A percentile compares a stretch with the other conserved stretches of the same genome.
phyloP scores from a whole-genome alignment of 805 yeast genomes.

The Gaillardinia entomophila region DNA sequence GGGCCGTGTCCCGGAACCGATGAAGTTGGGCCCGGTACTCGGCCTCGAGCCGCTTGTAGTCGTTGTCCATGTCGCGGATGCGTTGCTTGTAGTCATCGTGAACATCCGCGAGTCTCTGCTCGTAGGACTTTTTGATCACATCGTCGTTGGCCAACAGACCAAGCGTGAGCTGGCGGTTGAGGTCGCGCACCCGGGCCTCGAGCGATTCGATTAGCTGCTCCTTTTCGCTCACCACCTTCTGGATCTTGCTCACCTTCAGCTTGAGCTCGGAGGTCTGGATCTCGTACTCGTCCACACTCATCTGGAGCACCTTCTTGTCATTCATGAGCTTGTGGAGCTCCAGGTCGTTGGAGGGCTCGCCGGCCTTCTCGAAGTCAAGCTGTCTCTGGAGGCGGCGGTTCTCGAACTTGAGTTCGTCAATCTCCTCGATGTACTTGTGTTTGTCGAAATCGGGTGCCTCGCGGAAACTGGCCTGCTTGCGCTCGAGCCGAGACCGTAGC shows the following conservation, averaged over 20 bases:
- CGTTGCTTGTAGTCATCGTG: slow-evolving; percentile 37
- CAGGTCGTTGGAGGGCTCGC: slow-evolving; percentile 2
- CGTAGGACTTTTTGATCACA: slow-evolving; percentile 28
- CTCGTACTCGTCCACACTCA: slow-evolving; percentile 16
- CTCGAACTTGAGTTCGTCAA: slow-evolving; percentile 30
- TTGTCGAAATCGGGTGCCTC: slow-evolving; percentile 5
- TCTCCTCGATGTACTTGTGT: slow-evolving; percentile 20
- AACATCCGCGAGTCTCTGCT: no score
- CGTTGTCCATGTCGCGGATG: slow-evolving; percentile 30
- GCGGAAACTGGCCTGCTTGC: slow-evolving; percentile 14
- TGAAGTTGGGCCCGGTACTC: slow-evolving; percentile 30
- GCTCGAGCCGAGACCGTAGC: slow-evolving; percentile 13
- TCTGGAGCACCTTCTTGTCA: slow-evolving; percentile 33
- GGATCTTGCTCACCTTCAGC: slow-evolving; percentile 11
- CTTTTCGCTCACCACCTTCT: slow-evolving; percentile 19
- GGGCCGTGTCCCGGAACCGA: slow-evolving; percentile 1
- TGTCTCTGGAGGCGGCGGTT: slow-evolving; percentile 30
- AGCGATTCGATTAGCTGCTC: slow-evolving; percentile 31
- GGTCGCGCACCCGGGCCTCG: slow-evolving; percentile 25
- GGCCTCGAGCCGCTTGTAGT: slow-evolving; percentile 29
- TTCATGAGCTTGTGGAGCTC: slow-evolving; percentile 9
- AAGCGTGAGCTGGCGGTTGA: slow-evolving; percentile 17
- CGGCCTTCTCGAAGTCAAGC: slow-evolving; percentile 23
- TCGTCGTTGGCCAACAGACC: slow-evolving; percentile 3
- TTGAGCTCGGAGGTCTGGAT: slow-evolving; percentile 13